Base-by-base conservation (phyloP, 2,329 filamentous ascomycete species). In the Ceratocystis alfenasii region DNA sequence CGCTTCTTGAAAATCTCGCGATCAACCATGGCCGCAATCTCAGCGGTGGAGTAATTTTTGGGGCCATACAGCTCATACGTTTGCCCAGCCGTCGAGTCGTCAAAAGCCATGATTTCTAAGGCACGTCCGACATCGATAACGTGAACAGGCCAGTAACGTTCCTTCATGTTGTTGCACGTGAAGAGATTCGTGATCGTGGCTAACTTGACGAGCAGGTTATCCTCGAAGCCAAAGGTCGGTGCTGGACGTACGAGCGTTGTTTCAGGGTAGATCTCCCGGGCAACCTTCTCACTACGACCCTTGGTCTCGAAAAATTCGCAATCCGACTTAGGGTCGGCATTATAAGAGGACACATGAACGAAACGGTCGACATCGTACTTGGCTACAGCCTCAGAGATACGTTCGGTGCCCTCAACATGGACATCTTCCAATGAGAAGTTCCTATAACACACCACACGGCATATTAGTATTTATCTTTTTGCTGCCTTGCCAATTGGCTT, bases 351-450 rank as follows among this genome's bases (percentile, higher is more conserved):
- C 71, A 99, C 87, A 72, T 99, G 94, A 70, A 99, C 91, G 77
- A 90, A 99, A 70, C 94, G 87, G 78, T 99, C 94, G 70, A 96
- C 86, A 73, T 99, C 93, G 78, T 99, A 99, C 78, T 99, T 99
- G 72, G 93, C 94, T 64, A 91, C 90, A 64, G 94, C 91, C 74
- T 96, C 90, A 63, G 85, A 90, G 72, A 99, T 99, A 71, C 94
- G 87, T 78, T 95, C 88, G 20, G 89, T 87, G 69, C 93, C 91
- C 75, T 96, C 91, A 48, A 97, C 85, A 73, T 99, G 91, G 53
- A 97, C 91, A 74, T 97, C 93, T 72, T 90, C 87, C 68, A 96
- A 81, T 66, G 87, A 85, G 77, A 96, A 99, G 81, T 99, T 99
- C 82, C 88, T 92, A 69, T 7, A 28, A 60, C n/a, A 8, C 48